Conservation (phyloP, 73 alveolate genomes). For the Symbiodinium natans region DNA sequence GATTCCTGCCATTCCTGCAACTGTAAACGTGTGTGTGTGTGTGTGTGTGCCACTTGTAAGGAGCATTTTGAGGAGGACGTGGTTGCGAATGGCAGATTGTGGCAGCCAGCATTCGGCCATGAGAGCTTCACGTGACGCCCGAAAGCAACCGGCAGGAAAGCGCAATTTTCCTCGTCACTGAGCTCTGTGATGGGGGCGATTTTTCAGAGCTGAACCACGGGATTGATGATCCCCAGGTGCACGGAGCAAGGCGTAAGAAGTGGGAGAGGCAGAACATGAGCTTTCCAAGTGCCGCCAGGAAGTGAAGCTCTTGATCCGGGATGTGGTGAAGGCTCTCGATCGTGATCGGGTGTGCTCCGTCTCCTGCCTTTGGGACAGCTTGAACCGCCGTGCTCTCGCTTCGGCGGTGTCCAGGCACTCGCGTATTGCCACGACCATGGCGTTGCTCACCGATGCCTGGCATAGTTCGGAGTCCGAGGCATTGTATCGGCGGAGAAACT, state of each 20-base stretch:
- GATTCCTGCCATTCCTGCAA: neutral
- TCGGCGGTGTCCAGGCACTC: neutral
- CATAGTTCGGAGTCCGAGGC: neutral
- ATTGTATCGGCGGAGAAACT: too few species aligned
- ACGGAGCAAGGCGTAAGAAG: too few species aligned
- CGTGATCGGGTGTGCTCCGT: neutral
- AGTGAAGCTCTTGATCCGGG: slow-evolving; percentile 77
- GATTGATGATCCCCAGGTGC: slow-evolving; percentile 84
- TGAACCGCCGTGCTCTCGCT: neutral
- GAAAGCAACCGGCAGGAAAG: slow-evolving; percentile 23
- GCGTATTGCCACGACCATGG: slow-evolving; percentile 92
- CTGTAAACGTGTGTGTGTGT: too few species aligned
- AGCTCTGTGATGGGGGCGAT: slow-evolving; percentile 85
- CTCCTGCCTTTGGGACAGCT: too few species aligned
- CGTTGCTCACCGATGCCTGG: slow-evolving; percentile 57
- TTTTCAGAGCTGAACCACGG: slow-evolving; percentile 77
- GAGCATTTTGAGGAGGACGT: slow-evolving; percentile 74
- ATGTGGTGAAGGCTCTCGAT: slow-evolving; percentile 33
- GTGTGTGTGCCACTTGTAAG: too few species aligned
- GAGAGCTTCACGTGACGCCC: too few species aligned
- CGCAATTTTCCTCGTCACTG: slow-evolving; percentile 80
- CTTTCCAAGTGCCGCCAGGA: neutral
- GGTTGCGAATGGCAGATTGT: neutral
- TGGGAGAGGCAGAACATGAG: neutral
- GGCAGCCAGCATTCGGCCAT: too few species aligned